Evolutionary conservation across 495 filamentous ascomycete genomes (phyloP), one percentile per base, ranked within the genome.

Genomic region (Entonaema liquescens): DNA sequence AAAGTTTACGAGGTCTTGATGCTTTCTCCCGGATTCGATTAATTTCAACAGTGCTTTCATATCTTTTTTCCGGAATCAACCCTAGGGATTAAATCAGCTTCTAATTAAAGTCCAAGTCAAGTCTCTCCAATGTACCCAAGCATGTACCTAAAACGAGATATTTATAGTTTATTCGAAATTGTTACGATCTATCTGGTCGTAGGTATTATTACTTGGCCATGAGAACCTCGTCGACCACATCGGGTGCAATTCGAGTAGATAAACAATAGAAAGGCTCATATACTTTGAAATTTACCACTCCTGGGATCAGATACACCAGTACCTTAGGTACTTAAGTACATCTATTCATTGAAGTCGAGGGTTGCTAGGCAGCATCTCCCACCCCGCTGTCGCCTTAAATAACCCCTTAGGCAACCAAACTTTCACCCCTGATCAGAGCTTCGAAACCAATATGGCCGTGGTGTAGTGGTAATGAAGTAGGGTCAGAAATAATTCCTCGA

Each of bases 331-430:
- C n/a, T n/a, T n/a, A n/a, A n/a, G n/a, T n/a, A n/a, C n/a, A n/a
- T n/a, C n/a, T n/a, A n/a, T n/a, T n/a, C n/a, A n/a, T n/a, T n/a
- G n/a, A n/a, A n/a, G n/a, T n/a, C n/a, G 42, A 23, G 11, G 7
- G 42, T 47, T 47, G 19, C 42, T 3, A 23, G 19, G 42, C 42
- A 47, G 23, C 42, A 47, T 47, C 42, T 21, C 42, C 7, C 12
- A 47, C 19, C 42, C 42, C 42, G 42, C 42, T 21, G 42, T 47
- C 42, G 42, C 17, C 42, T 47, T 47, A 47, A 47, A 47, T 47
- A 23, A 3, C 42, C 42, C 42, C 42, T 23, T 23, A 47, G 11
- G 42, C 42, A 47, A 8, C 42, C 42, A 47, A 11, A 21, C 42
- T 23, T 8, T 4, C 42, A 47, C 1, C 42, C 42, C 17, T 23